These are phyloP conservation scores for Metahyphopichia silvanorum DNA, from an alignment of 805 yeast species.

Conservation along the genomic window DNA sequence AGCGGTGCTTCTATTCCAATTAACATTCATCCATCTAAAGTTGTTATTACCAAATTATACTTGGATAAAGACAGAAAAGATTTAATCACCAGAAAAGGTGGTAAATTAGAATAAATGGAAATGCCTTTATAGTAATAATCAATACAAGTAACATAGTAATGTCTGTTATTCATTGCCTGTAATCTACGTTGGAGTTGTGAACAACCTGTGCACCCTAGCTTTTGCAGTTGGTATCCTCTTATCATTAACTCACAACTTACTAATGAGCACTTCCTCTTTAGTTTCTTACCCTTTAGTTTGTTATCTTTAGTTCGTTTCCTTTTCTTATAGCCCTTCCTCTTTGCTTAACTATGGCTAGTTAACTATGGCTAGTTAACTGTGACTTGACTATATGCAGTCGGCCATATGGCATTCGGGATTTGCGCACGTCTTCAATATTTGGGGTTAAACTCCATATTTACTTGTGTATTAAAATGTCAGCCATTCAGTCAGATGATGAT, in stretches of 20 bases:
- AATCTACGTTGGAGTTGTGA: background rate
- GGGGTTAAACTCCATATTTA: background rate
- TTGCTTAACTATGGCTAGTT: too few relatives aligned
- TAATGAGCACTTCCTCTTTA: too few relatives aligned
- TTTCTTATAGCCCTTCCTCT: too few relatives aligned
- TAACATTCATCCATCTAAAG: slow-evolving; percentile 98
- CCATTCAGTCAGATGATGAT: slow-evolving; percentile 24
- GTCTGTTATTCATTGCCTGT: background rate
- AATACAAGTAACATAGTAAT: slow-evolving; percentile 7
- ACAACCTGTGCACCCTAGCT: slow-evolving; percentile 5
- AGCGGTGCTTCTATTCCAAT: slow-evolving; percentile 97
- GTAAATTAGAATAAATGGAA: slow-evolving; percentile 78
- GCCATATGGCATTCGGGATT: too few relatives aligned
- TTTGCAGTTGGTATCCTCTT: slow-evolving; percentile 2
- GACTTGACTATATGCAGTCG: too few relatives aligned
- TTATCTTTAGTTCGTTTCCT: too few relatives aligned
- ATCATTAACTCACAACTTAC: too few relatives aligned
- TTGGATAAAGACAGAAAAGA: slow-evolving; percentile 99
- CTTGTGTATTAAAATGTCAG: slow-evolving; percentile 9
- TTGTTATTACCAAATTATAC: slow-evolving; percentile 97
- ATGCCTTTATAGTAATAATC: slow-evolving; percentile 12
- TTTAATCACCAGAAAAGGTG: slow-evolving; percentile 96
- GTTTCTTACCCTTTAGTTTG: too few relatives aligned
- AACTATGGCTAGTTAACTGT: too few relatives aligned
- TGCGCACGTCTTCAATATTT: too few relatives aligned